phyloP scores from a whole-genome alignment of 1,139 yeast species.

The Petasospora fabianii region DNA sequence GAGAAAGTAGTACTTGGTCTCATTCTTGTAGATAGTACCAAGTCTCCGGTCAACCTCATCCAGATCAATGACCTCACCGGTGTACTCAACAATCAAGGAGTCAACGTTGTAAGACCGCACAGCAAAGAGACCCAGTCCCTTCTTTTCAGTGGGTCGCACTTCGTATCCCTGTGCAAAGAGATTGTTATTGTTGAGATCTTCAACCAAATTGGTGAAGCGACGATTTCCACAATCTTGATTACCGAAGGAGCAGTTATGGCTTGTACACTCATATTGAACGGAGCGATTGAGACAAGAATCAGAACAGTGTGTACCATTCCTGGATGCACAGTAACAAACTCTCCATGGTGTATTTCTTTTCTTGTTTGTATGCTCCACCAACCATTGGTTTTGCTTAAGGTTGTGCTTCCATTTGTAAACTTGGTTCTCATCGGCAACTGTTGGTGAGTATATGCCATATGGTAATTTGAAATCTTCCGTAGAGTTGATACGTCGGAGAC shows the following conservation, averaged over 20 bases:
- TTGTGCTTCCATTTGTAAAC: constrained; percentile 30
- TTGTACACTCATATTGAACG: constrained; percentile 35
- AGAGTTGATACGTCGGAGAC: constrained; percentile 14
- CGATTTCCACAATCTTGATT: constrained; percentile 37
- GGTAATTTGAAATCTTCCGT: constrained; percentile 31
- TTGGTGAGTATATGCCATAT: constrained; percentile 34
- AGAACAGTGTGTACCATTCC: constrained; percentile 27
- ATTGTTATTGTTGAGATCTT: constrained; percentile 19
- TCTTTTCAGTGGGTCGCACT: constrained; percentile 29
- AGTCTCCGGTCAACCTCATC: constrained; percentile 21
- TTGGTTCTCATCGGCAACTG: constrained; percentile 23
- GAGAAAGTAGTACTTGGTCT: constrained; percentile 32
- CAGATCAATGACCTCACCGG: constrained; percentile 39
- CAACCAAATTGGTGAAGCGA: constrained; percentile 27
- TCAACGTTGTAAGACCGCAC: constrained; percentile 33
- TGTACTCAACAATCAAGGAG: constrained; percentile 40
- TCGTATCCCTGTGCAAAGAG: constrained; percentile 33
- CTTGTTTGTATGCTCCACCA: background rate
- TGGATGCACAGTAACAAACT: constrained; percentile 28
- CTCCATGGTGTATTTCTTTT: constrained; percentile 5
- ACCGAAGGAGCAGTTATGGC: constrained; percentile 32
- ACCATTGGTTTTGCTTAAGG: constrained; percentile 28
- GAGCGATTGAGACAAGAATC: constrained; percentile 31
- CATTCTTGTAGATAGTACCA: constrained; percentile 15
- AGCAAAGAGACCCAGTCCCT: constrained; percentile 37